phyloP scores from a whole-genome alignment of 1,284 basidiomycete species.

The Fereydounia khargensis region DNA sequence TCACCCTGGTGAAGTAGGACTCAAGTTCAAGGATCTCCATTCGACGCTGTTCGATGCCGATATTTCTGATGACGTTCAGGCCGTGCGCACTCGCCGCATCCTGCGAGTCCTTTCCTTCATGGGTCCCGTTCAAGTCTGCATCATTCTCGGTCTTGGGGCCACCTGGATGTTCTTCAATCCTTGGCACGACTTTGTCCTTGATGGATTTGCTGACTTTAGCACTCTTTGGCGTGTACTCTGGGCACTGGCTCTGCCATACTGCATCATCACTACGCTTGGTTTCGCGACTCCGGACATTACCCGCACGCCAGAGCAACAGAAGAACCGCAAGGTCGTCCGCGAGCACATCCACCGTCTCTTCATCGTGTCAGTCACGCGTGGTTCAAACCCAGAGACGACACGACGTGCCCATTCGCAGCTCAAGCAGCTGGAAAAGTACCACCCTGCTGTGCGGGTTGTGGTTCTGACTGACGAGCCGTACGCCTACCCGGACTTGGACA shows the following conservation, averaged over 20 bases:
- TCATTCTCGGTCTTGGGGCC: conserved; percentile 56
- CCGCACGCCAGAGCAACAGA: conserved; percentile 52
- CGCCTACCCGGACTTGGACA: conserved; percentile 59
- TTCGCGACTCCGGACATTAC: conserved; percentile 56
- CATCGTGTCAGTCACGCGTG: conserved; percentile 59
- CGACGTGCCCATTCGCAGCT: conserved; percentile 59
- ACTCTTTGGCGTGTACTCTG: conserved; percentile 59
- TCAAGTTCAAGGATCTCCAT: conserved; percentile 58
- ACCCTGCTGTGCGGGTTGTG: conserved; percentile 58
- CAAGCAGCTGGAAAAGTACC: conserved; percentile 59
- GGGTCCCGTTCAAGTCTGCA: conserved; percentile 54
- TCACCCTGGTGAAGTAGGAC: conserved; percentile 58
- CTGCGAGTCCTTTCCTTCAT: conserved; percentile 53
- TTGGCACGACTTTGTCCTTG: conserved; percentile 52
- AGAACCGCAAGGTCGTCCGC: conserved; percentile 57
- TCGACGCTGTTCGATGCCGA: conserved; percentile 59
- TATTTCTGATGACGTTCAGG: conserved; percentile 55
- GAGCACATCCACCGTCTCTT: conserved; percentile 59
- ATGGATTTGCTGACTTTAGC: conserved; percentile 56
- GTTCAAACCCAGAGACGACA: conserved; percentile 59
- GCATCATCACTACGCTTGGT: conserved; percentile 58
- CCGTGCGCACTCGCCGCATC: conserved; percentile 56
- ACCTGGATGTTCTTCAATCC: conserved; percentile 58
- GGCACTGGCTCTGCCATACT: conserved; percentile 58
- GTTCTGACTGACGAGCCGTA: conserved; percentile 60